Evolutionary conservation across 495 filamentous ascomycete genomes (phyloP).

Genomic region (Trichocladium antarcticum): DNA sequence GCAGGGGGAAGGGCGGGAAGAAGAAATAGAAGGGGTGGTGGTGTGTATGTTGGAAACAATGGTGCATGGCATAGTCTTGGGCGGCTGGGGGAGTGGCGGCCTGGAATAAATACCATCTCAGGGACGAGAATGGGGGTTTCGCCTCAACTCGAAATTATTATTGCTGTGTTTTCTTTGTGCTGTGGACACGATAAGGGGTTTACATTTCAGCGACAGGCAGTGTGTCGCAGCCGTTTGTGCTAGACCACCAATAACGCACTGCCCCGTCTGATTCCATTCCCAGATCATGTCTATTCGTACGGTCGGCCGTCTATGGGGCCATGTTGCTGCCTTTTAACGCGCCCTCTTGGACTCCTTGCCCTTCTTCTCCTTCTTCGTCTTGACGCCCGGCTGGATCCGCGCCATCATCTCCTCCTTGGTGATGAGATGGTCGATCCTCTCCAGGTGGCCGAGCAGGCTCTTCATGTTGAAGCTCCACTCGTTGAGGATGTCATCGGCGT

Average conservation of each 20-base stretch:
- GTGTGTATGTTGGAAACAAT: conserved; percentile 12
- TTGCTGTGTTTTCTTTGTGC: too few relatives aligned
- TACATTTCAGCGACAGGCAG: too few relatives aligned
- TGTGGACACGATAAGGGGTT: too few relatives aligned
- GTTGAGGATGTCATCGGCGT: conserved; percentile 95
- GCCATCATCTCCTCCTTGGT: conserved; percentile 99
- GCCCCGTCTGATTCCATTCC: neutral
- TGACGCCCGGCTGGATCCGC: conserved; percentile 60
- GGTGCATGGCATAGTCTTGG: too few relatives aligned
- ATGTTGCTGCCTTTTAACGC: too few relatives aligned
- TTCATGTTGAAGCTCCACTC: conserved; percentile 99
- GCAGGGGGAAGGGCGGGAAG: conserved; percentile 4
- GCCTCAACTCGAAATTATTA: too few relatives aligned
- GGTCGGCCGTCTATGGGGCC: conserved; percentile 4
- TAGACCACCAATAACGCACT: neutral
- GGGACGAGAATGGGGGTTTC: too few relatives aligned
- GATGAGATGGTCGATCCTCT: conserved; percentile 94
- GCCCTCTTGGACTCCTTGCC: conserved; percentile 24
- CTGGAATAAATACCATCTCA: too few relatives aligned
- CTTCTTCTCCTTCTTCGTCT: conserved; percentile 27
- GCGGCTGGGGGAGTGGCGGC: too few relatives aligned
- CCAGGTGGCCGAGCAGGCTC: conserved; percentile 79
- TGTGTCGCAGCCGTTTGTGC: too few relatives aligned
- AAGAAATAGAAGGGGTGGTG: conserved; percentile 7
- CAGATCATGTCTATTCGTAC: conserved; percentile 8